Conservation (phyloP, 2,329 filamentous ascomycete species). For the Ophiostoma sp. region DNA sequence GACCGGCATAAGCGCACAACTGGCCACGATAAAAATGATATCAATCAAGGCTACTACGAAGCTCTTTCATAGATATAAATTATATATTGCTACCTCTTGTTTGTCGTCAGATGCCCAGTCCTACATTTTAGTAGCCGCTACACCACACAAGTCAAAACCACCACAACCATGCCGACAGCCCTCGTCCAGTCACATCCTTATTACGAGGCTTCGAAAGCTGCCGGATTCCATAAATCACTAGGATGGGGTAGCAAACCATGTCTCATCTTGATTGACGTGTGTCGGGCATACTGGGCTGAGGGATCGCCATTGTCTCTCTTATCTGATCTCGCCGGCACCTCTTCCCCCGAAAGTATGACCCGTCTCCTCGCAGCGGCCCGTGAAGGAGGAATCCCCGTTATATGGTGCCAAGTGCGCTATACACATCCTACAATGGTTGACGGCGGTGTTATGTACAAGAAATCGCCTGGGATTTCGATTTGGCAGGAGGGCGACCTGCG, state of each 20-base stretch:
- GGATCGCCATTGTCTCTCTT: conserved; percentile 39
- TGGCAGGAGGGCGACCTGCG: conserved; percentile 39
- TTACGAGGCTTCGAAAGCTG: conserved; percentile 29
- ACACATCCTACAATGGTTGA: conserved; percentile 40
- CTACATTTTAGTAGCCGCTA: too few species aligned
- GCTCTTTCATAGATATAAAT: not conserved
- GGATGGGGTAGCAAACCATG: conserved; percentile 41
- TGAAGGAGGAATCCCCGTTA: conserved; percentile 34
- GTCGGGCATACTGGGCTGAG: conserved; percentile 41
- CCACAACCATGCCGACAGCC: conserved; percentile 13
- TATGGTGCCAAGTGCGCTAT: conserved; percentile 43
- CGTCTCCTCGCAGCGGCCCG: conserved; percentile 39
- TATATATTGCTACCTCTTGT: not conserved
- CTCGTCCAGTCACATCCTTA: conserved; percentile 21
- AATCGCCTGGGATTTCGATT: conserved; percentile 38
- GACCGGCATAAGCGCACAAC: not conserved
- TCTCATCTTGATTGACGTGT: conserved; percentile 44
- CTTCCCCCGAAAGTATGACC: conserved; percentile 36
- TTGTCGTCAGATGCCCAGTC: not conserved
- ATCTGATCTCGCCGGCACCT: conserved; percentile 34
- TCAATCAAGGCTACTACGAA: too few species aligned
- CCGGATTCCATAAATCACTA: conserved; percentile 39
- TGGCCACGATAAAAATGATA: not conserved
- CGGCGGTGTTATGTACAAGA: conserved; percentile 39
- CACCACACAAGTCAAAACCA: not conserved